Percentiles rank a stretch among this genome's conserved stretches.
Conservation (phyloP, 2,329 filamentous ascomycete species). For the Tetracladium maxilliforme region DNA sequence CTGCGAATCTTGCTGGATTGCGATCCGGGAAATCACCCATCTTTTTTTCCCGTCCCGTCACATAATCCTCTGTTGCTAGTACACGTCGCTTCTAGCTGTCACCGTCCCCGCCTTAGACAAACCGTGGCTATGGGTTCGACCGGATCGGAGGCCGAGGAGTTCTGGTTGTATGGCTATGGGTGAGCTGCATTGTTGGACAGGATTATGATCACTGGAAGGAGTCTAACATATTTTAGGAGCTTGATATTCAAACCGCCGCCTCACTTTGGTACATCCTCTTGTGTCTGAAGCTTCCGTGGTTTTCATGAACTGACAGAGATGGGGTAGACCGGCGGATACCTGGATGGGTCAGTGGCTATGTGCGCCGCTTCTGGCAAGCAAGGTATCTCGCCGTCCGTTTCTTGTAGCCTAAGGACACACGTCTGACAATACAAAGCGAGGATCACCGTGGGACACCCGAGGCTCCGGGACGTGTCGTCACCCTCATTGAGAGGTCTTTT, state of each 20-base stretch:
- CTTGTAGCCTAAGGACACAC: constrained; percentile 3
- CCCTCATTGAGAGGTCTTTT: constrained; percentile 70
- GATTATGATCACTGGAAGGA: background rate
- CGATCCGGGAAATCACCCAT: too few species aligned
- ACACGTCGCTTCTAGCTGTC: too few species aligned
- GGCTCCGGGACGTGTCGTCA: constrained; percentile 81
- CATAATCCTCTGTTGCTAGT: too few species aligned
- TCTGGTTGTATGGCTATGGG: constrained; percentile 98
- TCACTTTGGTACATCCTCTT: constrained; percentile 72
- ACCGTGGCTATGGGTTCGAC: too few species aligned
- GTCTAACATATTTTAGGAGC: constrained; percentile 45
- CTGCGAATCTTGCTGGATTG: too few species aligned
- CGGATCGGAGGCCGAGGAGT: constrained; percentile 54
- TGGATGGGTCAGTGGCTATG: constrained; percentile 86
- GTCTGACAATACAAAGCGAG: constrained; percentile 39
- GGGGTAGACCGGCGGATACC: constrained; percentile 63
- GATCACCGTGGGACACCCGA: constrained; percentile 89
- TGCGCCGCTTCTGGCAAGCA: constrained; percentile 97
- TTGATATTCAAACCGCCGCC: constrained; percentile 98
- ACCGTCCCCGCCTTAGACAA: background rate
- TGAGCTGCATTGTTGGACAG: constrained; percentile 22
- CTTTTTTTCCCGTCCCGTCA: too few species aligned
- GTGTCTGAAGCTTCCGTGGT: constrained; percentile 2
- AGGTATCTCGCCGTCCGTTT: constrained; percentile 15
- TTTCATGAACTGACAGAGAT: constrained; percentile 1